phyloP scores from a whole-genome alignment of 805 yeast genomes.

The Isabelozyma rhagii region DNA sequence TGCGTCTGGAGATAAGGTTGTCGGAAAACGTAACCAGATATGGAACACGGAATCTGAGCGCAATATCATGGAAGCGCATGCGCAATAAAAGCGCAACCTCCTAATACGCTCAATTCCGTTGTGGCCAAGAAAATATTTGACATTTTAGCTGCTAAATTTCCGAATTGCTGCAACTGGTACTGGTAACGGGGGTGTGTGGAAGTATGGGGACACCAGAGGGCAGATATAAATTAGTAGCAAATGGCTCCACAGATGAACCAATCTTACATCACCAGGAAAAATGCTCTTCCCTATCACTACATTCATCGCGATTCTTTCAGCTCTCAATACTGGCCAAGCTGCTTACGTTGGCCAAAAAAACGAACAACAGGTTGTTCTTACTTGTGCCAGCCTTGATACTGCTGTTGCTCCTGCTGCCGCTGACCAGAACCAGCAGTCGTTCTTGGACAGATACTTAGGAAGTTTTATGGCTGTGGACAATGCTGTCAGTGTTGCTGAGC shows the following conservation, averaged over 20 bases:
- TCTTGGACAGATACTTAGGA: conserved; percentile 32
- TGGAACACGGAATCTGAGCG: no score
- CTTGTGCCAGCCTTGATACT: conserved; percentile 9
- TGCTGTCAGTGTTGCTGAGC: conserved; percentile 14
- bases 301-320: conserved; percentile 1
- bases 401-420: background rate
- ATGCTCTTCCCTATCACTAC: conserved; percentile 3
- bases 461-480: conserved; percentile 24
- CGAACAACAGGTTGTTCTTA: conserved; percentile 15
- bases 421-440: conserved; percentile 14
- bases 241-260: no score
- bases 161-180: background rate
- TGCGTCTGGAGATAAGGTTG: no score
- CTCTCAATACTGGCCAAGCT: conserved; percentile 5
- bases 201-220: no score
- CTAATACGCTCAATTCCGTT: background rate
- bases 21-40: no score
- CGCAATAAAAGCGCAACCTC: background rate
- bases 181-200: background rate
- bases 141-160: background rate
- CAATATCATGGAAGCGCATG: background rate
- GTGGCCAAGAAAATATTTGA: background rate
- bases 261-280: background rate
- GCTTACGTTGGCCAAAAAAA: conserved; percentile 5
- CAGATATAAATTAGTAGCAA: no score